These are phyloP conservation scores for Vitis hybrid DNA, from an alignment of 177 flowering plant genomes.

Conservation along the genomic window DNA sequence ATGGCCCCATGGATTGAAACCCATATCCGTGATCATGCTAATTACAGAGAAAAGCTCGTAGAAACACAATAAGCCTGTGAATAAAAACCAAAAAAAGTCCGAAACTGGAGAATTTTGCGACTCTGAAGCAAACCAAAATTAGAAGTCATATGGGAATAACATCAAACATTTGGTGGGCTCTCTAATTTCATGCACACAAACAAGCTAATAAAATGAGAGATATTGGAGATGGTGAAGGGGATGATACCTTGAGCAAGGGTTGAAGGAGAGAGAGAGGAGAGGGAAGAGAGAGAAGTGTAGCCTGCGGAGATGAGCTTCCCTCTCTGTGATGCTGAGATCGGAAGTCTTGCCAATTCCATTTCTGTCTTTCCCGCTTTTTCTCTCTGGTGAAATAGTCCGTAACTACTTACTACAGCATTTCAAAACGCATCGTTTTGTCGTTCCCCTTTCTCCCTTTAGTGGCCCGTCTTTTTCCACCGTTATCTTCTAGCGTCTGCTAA, in stretches of 20 bases:
- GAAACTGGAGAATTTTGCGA: not conserved
- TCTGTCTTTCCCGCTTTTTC: slow-evolving; percentile 7
- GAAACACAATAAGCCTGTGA: too few species aligned
- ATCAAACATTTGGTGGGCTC: slow-evolving; percentile 15
- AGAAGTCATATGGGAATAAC: not conserved
- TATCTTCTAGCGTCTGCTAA: too few species aligned
- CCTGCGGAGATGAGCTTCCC: slow-evolving; percentile 71
- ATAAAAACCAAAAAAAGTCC: too few species aligned
- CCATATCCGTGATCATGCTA: too few species aligned
- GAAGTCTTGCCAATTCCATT: slow-evolving; percentile 60
- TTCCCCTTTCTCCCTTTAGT: too few species aligned
- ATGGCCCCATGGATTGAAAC: too few species aligned
- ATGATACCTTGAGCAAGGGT: slow-evolving; percentile 55
- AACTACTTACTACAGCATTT: too few species aligned
- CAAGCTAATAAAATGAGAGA: too few species aligned
- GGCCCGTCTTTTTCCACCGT: too few species aligned
- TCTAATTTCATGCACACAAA: too few species aligned
- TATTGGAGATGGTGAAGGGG: not conserved
- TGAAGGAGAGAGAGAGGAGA: slow-evolving; percentile 50
- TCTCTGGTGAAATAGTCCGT: not conserved
- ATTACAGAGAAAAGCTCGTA: not conserved
- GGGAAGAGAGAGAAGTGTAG: slow-evolving; percentile 55
- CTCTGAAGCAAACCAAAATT: not conserved
- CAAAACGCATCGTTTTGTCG: not conserved
- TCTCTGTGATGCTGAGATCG: slow-evolving; percentile 60